A percentile compares a stretch with the other conserved stretches of the same genome.
Evolutionary conservation across 2,329 filamentous ascomycete species (phyloP).

Genomic region (Lasiodiplodia theobromae): DNA sequence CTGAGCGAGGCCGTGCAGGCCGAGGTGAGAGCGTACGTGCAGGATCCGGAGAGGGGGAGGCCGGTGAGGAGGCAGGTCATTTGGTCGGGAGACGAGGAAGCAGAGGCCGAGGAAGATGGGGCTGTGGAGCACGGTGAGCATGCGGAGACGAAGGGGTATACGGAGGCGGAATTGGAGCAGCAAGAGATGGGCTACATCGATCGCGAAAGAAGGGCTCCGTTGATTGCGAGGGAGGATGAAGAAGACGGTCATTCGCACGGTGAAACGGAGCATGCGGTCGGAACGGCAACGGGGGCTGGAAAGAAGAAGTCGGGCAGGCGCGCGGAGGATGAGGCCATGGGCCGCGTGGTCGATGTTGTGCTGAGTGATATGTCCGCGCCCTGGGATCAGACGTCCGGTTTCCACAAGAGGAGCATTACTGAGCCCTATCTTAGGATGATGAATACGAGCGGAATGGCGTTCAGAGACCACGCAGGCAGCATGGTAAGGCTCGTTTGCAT

Average conservation of each 20-base stretch:
- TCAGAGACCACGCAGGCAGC: slow-evolving; percentile 89
- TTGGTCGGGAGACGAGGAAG: slow-evolving; percentile 35
- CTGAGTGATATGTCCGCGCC: slow-evolving; percentile 99
- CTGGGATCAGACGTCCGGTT: slow-evolving; percentile 82
- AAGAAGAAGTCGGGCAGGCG: slow-evolving; percentile 41
- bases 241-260: slow-evolving; percentile 31
- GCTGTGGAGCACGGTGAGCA: slow-evolving; percentile 36
- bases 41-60: slow-evolving; percentile 66
- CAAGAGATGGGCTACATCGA: slow-evolving; percentile 69
- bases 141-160: slow-evolving; percentile 37
- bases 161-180: slow-evolving; percentile 44
- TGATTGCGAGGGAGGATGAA: slow-evolving; percentile 35
- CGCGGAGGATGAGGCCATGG: slow-evolving; percentile 49
- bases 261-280: slow-evolving; percentile 8
- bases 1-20: slow-evolving; percentile 75
- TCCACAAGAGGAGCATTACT: slow-evolving; percentile 89
- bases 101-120: slow-evolving; percentile 52
- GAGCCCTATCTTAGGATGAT: slow-evolving; percentile 98
- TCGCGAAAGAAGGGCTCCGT: slow-evolving; percentile 61
- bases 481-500: slow-evolving; percentile 72
- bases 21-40: slow-evolving; percentile 78
- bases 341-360: slow-evolving; percentile 83
- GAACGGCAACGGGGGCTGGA: slow-evolving; percentile 14
- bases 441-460: slow-evolving; percentile 91
- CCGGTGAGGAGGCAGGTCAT: slow-evolving; percentile 44